Base-by-base conservation (phyloP, 805 yeast genomes). In the Naumovozyma castellii region DNA sequence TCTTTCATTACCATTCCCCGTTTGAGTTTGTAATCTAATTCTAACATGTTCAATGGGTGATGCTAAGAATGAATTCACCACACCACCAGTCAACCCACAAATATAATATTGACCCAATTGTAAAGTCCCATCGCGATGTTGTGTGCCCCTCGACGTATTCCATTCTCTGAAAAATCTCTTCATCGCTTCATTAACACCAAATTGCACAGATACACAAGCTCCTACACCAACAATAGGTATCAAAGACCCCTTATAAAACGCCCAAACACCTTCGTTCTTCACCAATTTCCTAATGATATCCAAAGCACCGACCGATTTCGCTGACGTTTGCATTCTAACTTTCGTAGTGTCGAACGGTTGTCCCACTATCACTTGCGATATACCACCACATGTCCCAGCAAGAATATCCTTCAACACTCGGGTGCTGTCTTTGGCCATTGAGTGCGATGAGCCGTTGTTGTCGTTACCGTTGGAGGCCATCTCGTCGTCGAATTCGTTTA, bases 181-280 rank as follows among this genome's bases (percentile, higher is more conserved):
- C 95, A 90, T 86, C 54, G 72, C 81, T 61, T 92, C 97, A 56
- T 88, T 88, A 29, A 86, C 94, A 35, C 95, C 92, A 57, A 92
- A 92, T 63, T 92, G 98, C 32, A 90, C 84, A 6, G 95, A 84
- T 10, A 92, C 97, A 69, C 97, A 88, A 0, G 95, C 95, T 38
- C 98, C 98, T n/a, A 90, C 85, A 10, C 98, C 98, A 28, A 90
- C 61, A 50, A 92, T 69, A 16, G 98, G 98, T 1, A 97, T 88
- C 50, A 87, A 54, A 1, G 96, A 87, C 28, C 98, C 98, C 62
- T 94, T 80, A 61, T 92, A 92, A 55, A 92, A 85, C 0, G 94
- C 98, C 29, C 66, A 43, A 5, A 79, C 73, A 2, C 98, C 98
- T 62, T 92, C 98, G 42, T 83, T 78, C 32, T 70, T 68, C 30